Percentiles rank a stretch among this genome's conserved stretches.
Conservation (phyloP, 2,329 filamentous ascomycete species). For the Sordariomycetes sp. region DNA sequence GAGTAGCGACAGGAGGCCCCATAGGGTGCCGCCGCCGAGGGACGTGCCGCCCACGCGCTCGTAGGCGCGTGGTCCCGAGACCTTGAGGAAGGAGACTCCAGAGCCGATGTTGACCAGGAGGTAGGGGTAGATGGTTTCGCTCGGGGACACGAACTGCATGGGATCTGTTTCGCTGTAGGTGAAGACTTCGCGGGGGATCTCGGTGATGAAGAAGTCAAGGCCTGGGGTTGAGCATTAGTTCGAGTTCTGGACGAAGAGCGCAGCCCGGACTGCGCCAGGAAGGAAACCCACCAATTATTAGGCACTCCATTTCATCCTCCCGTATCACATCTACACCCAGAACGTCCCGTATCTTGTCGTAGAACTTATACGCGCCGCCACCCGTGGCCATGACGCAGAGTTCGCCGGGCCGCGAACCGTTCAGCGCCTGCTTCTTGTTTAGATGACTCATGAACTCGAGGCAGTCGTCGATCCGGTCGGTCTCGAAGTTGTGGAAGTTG, state of each 20-base stretch:
- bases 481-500: conserved; percentile 95
- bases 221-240: conserved; percentile 36
- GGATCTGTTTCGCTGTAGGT: conserved; percentile 87
- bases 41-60: conserved; percentile 91
- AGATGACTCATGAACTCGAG: conserved; percentile 83
- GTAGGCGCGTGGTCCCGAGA: conserved; percentile 77
- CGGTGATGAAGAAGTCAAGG: conserved; percentile 96
- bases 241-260: not conserved
- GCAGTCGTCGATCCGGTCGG: conserved; percentile 85
- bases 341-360: conserved; percentile 76
- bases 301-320: conserved; percentile 97
- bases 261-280: not conserved
- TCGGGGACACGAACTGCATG: conserved; percentile 75
- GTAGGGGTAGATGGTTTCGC: conserved; percentile 85
- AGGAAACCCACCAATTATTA: conserved; percentile 69
- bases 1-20: conserved; percentile 83
- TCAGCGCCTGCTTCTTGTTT: conserved; percentile 66
- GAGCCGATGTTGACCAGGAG: conserved; percentile 97
- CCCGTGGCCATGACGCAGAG: conserved; percentile 93
- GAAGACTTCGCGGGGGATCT: conserved; percentile 94
- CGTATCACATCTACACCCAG: conserved; percentile 79
- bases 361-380: conserved; percentile 93
- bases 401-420: conserved; percentile 60
- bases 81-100: conserved; percentile 94
- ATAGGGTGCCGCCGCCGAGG: conserved; percentile 91